phyloP scores from a whole-genome alignment of 176 grass and related monocot species.

The Aegilops longissima region DNA sequence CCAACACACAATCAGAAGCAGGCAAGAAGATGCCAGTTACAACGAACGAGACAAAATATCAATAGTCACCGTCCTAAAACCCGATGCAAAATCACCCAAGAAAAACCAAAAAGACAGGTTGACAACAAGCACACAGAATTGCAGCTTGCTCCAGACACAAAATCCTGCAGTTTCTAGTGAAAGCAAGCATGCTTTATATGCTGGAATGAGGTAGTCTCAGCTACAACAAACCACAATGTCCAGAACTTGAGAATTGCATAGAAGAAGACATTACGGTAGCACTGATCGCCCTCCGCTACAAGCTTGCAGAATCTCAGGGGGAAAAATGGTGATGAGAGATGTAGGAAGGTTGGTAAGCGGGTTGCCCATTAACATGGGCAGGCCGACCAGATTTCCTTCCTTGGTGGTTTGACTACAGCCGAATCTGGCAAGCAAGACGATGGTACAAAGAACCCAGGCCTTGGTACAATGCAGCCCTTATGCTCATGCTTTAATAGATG shows the following conservation, averaged over 20 bases:
- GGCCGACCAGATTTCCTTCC: constrained; percentile 53
- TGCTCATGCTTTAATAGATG: neutral
- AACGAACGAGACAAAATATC: constrained; percentile 18
- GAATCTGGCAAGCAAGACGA: constrained; percentile 37
- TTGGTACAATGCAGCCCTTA: constrained; percentile 48
- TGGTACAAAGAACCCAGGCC: constrained; percentile 2
- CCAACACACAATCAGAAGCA: too few species aligned
- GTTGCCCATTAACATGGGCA: constrained; percentile 25
- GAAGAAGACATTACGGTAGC: too few species aligned
- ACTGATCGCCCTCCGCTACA: too few species aligned
- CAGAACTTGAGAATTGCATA: too few species aligned
- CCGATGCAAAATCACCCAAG: neutral
- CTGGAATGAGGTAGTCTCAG: neutral
- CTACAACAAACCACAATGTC: neutral
- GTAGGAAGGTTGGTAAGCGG: constrained; percentile 47
- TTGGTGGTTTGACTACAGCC: constrained; percentile 40
- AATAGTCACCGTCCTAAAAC: constrained; percentile 41
- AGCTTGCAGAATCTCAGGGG: too few species aligned
- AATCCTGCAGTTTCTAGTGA: too few species aligned
- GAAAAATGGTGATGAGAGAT: neutral
- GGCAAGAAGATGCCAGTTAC: too few species aligned
- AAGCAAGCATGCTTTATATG: neutral
- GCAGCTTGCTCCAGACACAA: neutral
- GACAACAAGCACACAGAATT: neutral
- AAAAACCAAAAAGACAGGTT: neutral